A percentile compares a stretch with the other conserved stretches of the same genome.
Conservation (phyloP, 257 asterid genomes). For the Ilex aquifolium region DNA sequence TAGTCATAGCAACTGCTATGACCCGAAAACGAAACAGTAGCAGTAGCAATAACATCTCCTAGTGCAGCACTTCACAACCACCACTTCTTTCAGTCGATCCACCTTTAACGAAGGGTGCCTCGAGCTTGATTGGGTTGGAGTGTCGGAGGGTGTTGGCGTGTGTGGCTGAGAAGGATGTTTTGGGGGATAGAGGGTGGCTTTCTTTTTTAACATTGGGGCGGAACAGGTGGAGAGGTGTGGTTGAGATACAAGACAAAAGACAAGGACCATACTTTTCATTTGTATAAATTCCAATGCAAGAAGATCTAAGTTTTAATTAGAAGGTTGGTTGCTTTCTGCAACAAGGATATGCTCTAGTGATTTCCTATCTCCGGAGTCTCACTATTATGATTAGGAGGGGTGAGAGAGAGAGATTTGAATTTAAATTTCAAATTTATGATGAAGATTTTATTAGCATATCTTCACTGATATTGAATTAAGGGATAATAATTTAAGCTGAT, state of each 20-base stretch:
- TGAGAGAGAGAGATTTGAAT: no score
- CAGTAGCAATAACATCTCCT: no score
- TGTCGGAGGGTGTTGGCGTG: conserved; percentile 37
- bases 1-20: no score
- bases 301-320: conserved; percentile 33
- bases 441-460: no score
- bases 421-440: no score
- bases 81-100: no score
- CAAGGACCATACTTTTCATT: conserved; percentile 68
- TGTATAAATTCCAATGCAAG: conserved; percentile 38
- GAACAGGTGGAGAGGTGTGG: conserved; percentile 51
- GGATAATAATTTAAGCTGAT: no score
- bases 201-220: conserved; percentile 31
- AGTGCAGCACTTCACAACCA: no score
- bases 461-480: no score
- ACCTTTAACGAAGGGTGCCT: conserved; percentile 42
- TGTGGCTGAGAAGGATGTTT: conserved; percentile 60
- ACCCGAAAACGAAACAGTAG: no score
- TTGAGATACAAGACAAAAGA: conserved; percentile 43
- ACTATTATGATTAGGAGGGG: no score
- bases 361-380: conserved; percentile 19
- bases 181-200: conserved; percentile 62
- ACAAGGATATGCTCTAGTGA: background rate
- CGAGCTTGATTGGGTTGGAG: conserved; percentile 26
- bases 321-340: conserved; percentile 12